phyloP scores from a whole-genome alignment of 345 rosid genomes.

The Eucalyptus guilfoylei region DNA sequence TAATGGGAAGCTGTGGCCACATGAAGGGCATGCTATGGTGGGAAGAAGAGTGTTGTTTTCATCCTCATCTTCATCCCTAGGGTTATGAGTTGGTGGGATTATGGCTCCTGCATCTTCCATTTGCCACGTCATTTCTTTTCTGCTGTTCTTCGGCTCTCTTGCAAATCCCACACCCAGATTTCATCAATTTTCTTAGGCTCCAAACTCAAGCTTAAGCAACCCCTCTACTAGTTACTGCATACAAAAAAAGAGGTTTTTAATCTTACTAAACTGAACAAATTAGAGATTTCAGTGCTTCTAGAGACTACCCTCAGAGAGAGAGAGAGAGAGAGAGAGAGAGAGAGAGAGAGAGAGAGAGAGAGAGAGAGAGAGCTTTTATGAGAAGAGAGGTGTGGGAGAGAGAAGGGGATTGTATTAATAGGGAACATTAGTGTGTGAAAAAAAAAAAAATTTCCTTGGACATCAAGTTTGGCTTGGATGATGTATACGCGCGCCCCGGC shows the following conservation, averaged over 20 bases:
- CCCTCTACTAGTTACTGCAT: neutral
- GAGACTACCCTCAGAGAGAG: neutral
- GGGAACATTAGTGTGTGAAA: neutral
- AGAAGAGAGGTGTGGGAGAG: neutral
- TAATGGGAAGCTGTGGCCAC: constrained; percentile 45
- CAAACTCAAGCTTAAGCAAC: neutral
- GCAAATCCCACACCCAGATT: neutral
- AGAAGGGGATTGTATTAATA: neutral
- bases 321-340: neutral
- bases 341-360: neutral
- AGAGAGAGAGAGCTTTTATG: no score
- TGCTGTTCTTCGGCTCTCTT: neutral
- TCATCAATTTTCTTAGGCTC: neutral
- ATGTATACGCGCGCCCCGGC: neutral
- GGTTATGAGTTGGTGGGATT: neutral
- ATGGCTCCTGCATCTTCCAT: neutral
- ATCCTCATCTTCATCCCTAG: neutral
- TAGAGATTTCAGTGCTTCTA: neutral
- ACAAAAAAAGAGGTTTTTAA: no score
- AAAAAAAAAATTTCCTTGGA: neutral
- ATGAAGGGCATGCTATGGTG: constrained; percentile 48
- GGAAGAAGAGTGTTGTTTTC: neutral
- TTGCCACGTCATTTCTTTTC: neutral
- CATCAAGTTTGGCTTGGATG: neutral
- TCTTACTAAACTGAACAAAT: no score